These are phyloP conservation scores for Alternaria brassicae DNA, from an alignment of 2,329 filamentous ascomycete species.

Conservation along the genomic window DNA sequence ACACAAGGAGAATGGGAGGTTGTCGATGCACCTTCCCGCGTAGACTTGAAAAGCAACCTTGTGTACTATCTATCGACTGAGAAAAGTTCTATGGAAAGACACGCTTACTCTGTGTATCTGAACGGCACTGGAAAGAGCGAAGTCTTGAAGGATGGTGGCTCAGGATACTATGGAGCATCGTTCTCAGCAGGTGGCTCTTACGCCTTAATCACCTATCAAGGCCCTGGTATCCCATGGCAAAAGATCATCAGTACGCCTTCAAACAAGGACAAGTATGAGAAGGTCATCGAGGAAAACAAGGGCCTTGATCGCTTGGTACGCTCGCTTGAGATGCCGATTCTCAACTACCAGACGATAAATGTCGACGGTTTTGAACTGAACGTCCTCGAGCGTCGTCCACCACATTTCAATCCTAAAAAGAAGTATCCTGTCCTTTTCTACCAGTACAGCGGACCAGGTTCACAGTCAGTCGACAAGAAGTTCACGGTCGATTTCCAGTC, in stretches of 20 bases:
- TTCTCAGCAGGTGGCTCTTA: slow-evolving; percentile 86
- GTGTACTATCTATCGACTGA: slow-evolving; percentile 92
- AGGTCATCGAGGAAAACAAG: slow-evolving; percentile 79
- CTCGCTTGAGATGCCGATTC: slow-evolving; percentile 80
- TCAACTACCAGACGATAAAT: slow-evolving; percentile 84
- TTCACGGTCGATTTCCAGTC: slow-evolving; percentile 90
- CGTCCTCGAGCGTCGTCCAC: slow-evolving; percentile 83
- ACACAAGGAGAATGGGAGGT: slow-evolving; percentile 95
- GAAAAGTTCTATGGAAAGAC: slow-evolving; percentile 85
- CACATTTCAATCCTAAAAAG: slow-evolving; percentile 83
- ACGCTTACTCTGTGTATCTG: slow-evolving; percentile 88
- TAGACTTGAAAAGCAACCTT: slow-evolving; percentile 83
- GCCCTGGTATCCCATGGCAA: slow-evolving; percentile 88
- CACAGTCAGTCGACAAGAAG: slow-evolving; percentile 80
- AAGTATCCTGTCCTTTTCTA: slow-evolving; percentile 94
- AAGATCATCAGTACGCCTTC: slow-evolving; percentile 85
- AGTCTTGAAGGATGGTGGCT: slow-evolving; percentile 74
- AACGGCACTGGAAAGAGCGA: slow-evolving; percentile 76
- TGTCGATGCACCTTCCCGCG: slow-evolving; percentile 78
- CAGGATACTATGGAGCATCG: slow-evolving; percentile 81
- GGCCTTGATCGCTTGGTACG: slow-evolving; percentile 72
- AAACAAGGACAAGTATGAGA: slow-evolving; percentile 68
- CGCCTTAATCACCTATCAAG: slow-evolving; percentile 81
- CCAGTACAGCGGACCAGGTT: slow-evolving; percentile 94
- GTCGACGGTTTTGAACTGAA: slow-evolving; percentile 78